Conservation (phyloP, 805 yeast genomes). For the Kodamaea leandrae region DNA sequence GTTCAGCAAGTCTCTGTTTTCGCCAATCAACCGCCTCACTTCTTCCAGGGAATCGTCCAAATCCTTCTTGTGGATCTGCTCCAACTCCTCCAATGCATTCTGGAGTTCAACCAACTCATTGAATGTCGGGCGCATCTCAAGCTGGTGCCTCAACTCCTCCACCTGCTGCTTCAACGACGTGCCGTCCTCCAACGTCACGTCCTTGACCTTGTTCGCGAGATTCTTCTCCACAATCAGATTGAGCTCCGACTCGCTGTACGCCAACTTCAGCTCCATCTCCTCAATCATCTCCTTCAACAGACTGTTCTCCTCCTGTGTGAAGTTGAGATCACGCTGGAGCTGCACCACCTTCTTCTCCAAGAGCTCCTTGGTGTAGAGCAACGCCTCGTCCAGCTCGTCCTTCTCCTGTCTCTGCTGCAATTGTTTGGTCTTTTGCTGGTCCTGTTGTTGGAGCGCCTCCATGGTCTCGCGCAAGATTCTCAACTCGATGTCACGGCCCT, state of each 20-base stretch:
- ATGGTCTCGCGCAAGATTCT: conserved; percentile 11
- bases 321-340: conserved; percentile 11
- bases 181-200: conserved; percentile 10
- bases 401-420: not conserved
- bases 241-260: conserved; percentile 12
- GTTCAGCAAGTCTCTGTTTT: conserved; percentile 22
- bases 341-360: conserved; percentile 11
- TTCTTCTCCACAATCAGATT: conserved; percentile 13
- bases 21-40: conserved; percentile 20
- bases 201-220: conserved; percentile 11
- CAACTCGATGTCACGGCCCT: conserved; percentile 13
- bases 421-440: conserved; percentile 1
- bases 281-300: conserved; percentile 11
- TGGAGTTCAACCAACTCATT: conserved; percentile 45
- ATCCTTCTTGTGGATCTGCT: conserved; percentile 36
- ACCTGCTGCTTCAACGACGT: conserved; percentile 18
- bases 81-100: conserved; percentile 41
- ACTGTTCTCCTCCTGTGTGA: conserved; percentile 9
- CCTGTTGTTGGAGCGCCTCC: conserved; percentile 7
- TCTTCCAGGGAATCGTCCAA: conserved; percentile 25
- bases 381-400: conserved; percentile 4
- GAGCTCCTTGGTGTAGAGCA: conserved; percentile 10
- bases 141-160: conserved; percentile 29
- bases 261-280: conserved; percentile 12
- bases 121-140: conserved; percentile 39